Conservation (phyloP, 345 rosid species). For the Rhizophora mangle region DNA sequence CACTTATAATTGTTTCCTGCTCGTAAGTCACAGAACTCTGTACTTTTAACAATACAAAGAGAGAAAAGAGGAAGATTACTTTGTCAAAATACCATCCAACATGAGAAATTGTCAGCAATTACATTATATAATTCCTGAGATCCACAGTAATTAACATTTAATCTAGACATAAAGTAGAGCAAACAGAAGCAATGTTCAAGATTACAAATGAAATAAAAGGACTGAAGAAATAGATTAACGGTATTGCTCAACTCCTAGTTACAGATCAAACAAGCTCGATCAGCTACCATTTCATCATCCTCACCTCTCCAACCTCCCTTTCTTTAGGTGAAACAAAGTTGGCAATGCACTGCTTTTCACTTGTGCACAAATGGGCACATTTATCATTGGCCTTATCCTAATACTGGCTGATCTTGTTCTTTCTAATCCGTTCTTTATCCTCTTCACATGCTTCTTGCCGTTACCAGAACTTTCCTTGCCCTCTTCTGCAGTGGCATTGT, state of each 20-base stretch:
- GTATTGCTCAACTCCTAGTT: constrained; percentile 10
- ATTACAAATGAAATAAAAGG: constrained; percentile 11
- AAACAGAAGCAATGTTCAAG: not conserved
- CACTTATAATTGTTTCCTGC: constrained; percentile 12
- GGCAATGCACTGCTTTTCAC: constrained; percentile 51
- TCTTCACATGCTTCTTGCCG: constrained; percentile 55
- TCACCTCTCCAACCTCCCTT: constrained; percentile 57
- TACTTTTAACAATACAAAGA: not conserved
- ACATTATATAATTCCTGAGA: constrained; percentile 32
- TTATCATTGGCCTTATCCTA: constrained; percentile 82
- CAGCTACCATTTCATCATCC: not conserved
- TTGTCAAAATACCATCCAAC: constrained; percentile 5
- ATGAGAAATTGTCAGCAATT: constrained; percentile 30
- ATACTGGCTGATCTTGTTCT: constrained; percentile 73
- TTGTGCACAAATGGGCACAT: constrained; percentile 71
- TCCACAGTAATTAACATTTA: constrained; percentile 28
- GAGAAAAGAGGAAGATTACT: not conserved
- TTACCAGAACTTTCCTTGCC: constrained; percentile 32
- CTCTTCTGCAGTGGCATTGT: constrained; percentile 38
- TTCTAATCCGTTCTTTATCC: constrained; percentile 73
- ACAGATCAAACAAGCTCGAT: constrained; percentile 5
- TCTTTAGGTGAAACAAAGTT: constrained; percentile 67
- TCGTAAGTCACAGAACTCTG: constrained; percentile 8
- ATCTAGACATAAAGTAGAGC: constrained; percentile 20
- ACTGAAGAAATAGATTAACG: constrained; percentile 13